These are phyloP conservation scores for Vicia villosa DNA, from an alignment of 306 rosid species.

Conservation along the genomic window DNA sequence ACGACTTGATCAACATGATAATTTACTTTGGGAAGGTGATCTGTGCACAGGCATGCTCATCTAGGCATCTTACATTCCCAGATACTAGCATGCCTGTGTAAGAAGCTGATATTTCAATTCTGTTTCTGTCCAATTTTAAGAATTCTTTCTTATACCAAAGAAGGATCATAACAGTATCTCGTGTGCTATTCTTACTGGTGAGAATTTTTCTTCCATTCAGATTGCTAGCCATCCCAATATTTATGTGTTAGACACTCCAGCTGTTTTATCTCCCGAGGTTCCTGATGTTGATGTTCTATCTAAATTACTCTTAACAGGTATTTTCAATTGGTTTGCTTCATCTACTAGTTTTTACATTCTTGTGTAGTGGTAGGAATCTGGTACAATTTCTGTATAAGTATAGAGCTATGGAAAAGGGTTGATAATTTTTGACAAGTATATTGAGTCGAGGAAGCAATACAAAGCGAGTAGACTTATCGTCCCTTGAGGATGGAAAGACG, in stretches of 20 bases:
- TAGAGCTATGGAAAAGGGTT: not conserved
- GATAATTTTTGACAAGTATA: not conserved
- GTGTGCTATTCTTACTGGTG: constrained; percentile 26
- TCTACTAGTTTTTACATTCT: constrained; percentile 16
- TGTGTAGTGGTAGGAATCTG: not conserved
- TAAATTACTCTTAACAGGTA: constrained; percentile 86
- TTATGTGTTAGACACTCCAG: constrained; percentile 86
- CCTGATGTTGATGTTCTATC: constrained; percentile 56
- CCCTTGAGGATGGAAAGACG: not conserved
- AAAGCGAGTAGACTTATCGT: not conserved
- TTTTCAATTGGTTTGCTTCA: constrained; percentile 17
- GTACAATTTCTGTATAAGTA: not conserved
- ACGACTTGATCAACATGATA: not conserved
- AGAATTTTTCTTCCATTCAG: constrained; percentile 49
- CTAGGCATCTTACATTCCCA: constrained; percentile 26
- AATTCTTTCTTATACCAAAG: too few relatives aligned
- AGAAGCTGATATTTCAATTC: too few relatives aligned
- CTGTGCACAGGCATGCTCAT: constrained; percentile 7
- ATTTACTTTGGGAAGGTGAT: constrained; percentile 9
- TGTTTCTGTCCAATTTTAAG: too few relatives aligned
- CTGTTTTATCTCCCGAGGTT: constrained; percentile 67
- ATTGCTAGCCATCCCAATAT: constrained; percentile 94
- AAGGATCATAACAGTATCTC: not conserved
- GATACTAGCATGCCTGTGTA: not conserved
- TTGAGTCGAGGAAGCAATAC: not conserved